Percentiles rank a stretch among this genome's conserved stretches.
phyloP scores from a whole-genome alignment of 495 filamentous ascomycete species.

The Mytilinidion resinicola region DNA sequence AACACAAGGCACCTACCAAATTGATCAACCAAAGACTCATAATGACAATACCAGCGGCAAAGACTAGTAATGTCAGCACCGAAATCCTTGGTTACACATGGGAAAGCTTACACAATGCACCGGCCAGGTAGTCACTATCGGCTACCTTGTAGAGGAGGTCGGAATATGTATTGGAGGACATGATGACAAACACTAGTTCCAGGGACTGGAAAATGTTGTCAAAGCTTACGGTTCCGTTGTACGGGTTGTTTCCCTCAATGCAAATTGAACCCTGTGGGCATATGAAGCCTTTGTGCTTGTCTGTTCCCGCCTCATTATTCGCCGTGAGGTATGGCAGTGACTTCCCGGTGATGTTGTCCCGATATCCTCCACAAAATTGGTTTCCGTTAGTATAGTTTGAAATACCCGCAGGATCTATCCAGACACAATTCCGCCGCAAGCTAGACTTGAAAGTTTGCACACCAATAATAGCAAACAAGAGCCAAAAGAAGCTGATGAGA shows the following conservation, averaged over 20 bases:
- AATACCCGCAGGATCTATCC: conserved; percentile 52
- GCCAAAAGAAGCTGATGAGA: conserved; percentile 97
- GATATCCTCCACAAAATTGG: conserved; percentile 81
- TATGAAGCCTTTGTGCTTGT: conserved; percentile 74
- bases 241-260: conserved; percentile 72
- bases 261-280: conserved; percentile 80
- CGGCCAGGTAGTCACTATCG: conserved; percentile 81
- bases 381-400: conserved; percentile 39
- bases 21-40: conserved; percentile 96
- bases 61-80: conserved; percentile 40
- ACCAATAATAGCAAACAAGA: conserved; percentile 93
- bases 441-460: conserved; percentile 98
- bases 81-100: conserved; percentile 42
- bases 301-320: conserved; percentile 41
- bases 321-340: conserved; percentile 59
- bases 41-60: conserved; percentile 79
- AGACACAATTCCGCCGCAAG: conserved; percentile 78
- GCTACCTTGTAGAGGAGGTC: conserved; percentile 90
- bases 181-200: conserved; percentile 95
- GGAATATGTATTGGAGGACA: conserved; percentile 95
- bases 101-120: conserved; percentile 43
- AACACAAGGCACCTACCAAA: conserved; percentile 38
- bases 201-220: conserved; percentile 89
- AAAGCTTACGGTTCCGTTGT: conserved; percentile 82
- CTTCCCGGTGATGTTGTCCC: conserved; percentile 52